Conservation (phyloP, 1,284 basidiomycete species). For the Trichosporon coremiiforme region DNA sequence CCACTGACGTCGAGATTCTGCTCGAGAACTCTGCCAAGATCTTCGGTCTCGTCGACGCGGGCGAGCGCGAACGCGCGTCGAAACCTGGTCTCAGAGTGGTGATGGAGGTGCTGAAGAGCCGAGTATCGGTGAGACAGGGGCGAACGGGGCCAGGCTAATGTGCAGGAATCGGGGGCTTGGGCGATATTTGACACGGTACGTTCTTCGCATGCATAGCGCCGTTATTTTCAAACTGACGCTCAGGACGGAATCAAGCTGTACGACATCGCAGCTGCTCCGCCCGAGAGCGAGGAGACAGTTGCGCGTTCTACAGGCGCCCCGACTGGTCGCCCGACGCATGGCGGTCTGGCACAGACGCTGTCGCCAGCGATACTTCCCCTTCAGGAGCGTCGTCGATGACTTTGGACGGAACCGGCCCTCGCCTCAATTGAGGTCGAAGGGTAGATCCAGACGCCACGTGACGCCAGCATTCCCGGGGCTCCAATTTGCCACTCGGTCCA, state of each 20-base stretch:
- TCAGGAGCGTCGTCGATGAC: conserved; percentile 6
- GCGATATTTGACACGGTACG: conserved; percentile 54
- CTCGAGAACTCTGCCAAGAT: conserved; percentile 51
- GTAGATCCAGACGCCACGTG: not conserved
- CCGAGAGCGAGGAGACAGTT: conserved; percentile 40
- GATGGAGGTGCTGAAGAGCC: conserved; percentile 53
- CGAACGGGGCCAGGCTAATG: not conserved
- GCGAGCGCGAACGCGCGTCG: conserved; percentile 44
- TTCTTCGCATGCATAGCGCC: not conserved
- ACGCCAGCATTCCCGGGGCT: conserved; percentile 5
- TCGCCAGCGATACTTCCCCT: conserved; percentile 32
- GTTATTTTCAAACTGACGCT: conserved; percentile 25
- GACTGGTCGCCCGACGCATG: conserved; percentile 41
- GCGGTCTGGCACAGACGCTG: conserved; percentile 41
- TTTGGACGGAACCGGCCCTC: too few species aligned
- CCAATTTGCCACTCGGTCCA: conserved; percentile 1
- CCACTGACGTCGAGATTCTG: conserved; percentile 47
- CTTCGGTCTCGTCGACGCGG: conserved; percentile 50
- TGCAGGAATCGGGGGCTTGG: conserved; percentile 47
- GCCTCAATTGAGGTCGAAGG: not conserved
- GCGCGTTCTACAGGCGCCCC: conserved; percentile 38
- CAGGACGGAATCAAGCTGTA: conserved; percentile 46
- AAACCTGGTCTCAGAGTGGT: conserved; percentile 44
- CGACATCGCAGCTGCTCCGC: conserved; percentile 42
- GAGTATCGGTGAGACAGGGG: conserved; percentile 42